Evolutionary conservation across 1,284 basidiomycete genomes (phyloP).

Genomic region (Somion occarium): DNA sequence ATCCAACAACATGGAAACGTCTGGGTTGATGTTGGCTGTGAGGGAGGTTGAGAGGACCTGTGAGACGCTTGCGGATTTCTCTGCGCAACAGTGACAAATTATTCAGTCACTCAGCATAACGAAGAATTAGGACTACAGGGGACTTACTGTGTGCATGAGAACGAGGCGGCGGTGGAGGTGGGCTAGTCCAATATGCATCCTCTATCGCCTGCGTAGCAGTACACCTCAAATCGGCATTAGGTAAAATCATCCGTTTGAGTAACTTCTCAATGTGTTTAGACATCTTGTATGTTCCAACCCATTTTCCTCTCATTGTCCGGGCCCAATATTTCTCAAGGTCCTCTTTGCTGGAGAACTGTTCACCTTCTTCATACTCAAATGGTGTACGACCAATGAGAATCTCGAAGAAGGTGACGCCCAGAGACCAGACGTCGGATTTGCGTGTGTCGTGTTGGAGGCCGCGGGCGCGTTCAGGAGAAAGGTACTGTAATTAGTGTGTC

Average conservation of each 20-base stretch:
- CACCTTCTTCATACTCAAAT: slow-evolving; percentile 80
- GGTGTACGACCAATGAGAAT: slow-evolving; percentile 88
- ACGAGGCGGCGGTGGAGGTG: neutral
- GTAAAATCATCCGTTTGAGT: slow-evolving; percentile 70
- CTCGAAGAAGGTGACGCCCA: slow-evolving; percentile 91
- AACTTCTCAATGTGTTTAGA: slow-evolving; percentile 61
- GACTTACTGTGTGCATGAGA: slow-evolving; percentile 7
- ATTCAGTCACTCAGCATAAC: neutral
- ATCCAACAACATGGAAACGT: slow-evolving; percentile 39
- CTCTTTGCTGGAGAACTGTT: slow-evolving; percentile 78
- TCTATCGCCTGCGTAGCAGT: slow-evolving; percentile 59
- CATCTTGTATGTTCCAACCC: slow-evolving; percentile 81
- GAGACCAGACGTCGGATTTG: slow-evolving; percentile 89
- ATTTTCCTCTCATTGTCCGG: slow-evolving; percentile 74
- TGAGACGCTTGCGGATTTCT: slow-evolving; percentile 47
- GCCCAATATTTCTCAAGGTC: slow-evolving; percentile 82
- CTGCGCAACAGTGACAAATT: slow-evolving; percentile 23
- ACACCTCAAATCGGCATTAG: slow-evolving; percentile 69
- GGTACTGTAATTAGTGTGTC: slow-evolving; percentile 66
- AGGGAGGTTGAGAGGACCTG: slow-evolving; percentile 34
- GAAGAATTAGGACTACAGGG: neutral
- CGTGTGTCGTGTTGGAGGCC: slow-evolving; percentile 88
- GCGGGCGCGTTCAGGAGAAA: slow-evolving; percentile 83
- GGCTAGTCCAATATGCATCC: slow-evolving; percentile 61
- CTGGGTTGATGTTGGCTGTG: slow-evolving; percentile 37